Percentiles rank a stretch among this genome's conserved stretches.
Conservation (phyloP, 2,329 filamentous ascomycete genomes). For the Orbilia oligospora region DNA sequence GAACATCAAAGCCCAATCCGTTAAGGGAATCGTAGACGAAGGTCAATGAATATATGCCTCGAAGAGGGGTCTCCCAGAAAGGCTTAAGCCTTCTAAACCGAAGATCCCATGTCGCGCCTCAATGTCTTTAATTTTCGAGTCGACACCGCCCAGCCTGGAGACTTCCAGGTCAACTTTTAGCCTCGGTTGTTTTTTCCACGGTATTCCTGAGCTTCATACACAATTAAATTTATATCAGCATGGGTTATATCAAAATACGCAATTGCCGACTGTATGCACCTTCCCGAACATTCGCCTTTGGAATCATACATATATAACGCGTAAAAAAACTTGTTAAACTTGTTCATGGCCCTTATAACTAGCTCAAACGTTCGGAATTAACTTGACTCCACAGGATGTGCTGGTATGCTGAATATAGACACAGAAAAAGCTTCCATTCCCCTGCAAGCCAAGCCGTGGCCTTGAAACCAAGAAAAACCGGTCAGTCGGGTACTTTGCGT, state of each 20-base stretch:
- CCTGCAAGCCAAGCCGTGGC: constrained; percentile 18
- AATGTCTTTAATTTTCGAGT: not conserved
- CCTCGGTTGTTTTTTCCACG: no score
- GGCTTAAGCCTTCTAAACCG: not conserved
- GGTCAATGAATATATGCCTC: not conserved
- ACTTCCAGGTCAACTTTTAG: not conserved
- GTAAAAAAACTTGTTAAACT: no score
- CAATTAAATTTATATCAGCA: not conserved
- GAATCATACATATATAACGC: not conserved
- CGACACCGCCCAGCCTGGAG: no score
- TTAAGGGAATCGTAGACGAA: constrained; percentile 6
- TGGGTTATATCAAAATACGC: not conserved
- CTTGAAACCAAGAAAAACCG: constrained; percentile 2
- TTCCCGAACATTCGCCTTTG: constrained; percentile 5
- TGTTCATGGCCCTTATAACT: not conserved
- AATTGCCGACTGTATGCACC: not conserved
- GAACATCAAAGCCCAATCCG: constrained; percentile 1
- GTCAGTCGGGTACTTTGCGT: not conserved
- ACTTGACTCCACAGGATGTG: constrained; percentile 17
- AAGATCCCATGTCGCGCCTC: not conserved
- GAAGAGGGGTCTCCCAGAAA: not conserved
- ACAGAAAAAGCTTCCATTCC: constrained; percentile 16
- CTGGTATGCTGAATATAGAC: constrained; percentile 21
- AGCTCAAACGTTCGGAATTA: constrained; percentile 15
- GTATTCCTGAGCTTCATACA: not conserved